These are phyloP conservation scores for Boletus tomentosulus DNA, from an alignment of 768 basidiomycete genomes.

Conservation along the genomic window DNA sequence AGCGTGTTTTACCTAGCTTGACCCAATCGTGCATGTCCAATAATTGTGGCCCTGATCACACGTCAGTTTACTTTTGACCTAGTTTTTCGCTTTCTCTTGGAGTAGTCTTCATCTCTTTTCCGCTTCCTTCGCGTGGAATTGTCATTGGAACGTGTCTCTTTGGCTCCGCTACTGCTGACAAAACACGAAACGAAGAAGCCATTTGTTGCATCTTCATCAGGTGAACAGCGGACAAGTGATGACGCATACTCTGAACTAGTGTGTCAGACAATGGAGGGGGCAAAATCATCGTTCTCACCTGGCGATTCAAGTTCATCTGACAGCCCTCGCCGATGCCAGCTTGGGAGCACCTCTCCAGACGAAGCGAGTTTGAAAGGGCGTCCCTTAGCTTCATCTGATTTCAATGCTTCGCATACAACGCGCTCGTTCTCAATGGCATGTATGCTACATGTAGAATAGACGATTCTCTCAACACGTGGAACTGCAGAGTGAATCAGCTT, in stretches of 20 bases:
- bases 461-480: slow-evolving; percentile 72
- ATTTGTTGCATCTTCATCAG: slow-evolving; percentile 85
- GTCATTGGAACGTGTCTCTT: neutral
- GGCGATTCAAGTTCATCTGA: slow-evolving; percentile 55
- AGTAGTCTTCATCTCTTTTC: slow-evolving; percentile 16
- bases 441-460: slow-evolving; percentile 97
- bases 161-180: slow-evolving; percentile 28
- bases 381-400: slow-evolving; percentile 60
- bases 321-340: slow-evolving; percentile 80
- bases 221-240: slow-evolving; percentile 67
- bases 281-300: slow-evolving; percentile 34
- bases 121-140: slow-evolving; percentile 22
- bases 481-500: slow-evolving; percentile 43
- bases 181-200: slow-evolving; percentile 99
- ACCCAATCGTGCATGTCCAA: slow-evolving; percentile 8
- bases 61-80: slow-evolving; percentile 10
- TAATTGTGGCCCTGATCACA: neutral
- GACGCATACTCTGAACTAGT: slow-evolving; percentile 49
- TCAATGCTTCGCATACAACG: slow-evolving; percentile 74
- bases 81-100: slow-evolving; percentile 18
- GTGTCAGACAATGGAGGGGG: neutral
- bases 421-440: slow-evolving; percentile 91
- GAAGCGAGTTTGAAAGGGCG: slow-evolving; percentile 68
- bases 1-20: slow-evolving; percentile 22
- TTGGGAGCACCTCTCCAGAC: slow-evolving; percentile 62